Percentiles rank a stretch among this genome's conserved stretches.
Conservation (phyloP, 345 rosid genomes). For the Rhizophora mangle region DNA sequence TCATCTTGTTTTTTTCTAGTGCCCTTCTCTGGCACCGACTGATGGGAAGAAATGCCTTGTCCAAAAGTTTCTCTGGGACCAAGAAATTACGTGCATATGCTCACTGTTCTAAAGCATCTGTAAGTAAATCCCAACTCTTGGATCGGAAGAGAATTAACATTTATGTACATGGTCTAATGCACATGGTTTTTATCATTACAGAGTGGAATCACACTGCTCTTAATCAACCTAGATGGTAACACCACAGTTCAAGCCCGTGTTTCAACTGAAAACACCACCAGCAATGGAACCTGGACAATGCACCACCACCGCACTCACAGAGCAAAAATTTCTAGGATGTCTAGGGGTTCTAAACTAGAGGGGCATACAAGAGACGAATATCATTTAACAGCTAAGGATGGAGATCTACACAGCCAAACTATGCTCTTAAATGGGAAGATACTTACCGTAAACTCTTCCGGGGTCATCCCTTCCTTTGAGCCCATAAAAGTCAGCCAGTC, state of each 20-base stretch:
- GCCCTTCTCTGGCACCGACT: slow-evolving; percentile 52
- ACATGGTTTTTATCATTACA: slow-evolving; percentile 16
- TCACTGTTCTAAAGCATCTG: slow-evolving; percentile 40
- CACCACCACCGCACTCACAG: slow-evolving; percentile 16
- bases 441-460: slow-evolving; percentile 29
- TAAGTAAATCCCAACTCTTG: slow-evolving; percentile 13
- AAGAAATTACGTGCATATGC: slow-evolving; percentile 34
- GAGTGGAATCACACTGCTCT: slow-evolving; percentile 46
- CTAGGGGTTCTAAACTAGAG: slow-evolving; percentile 18
- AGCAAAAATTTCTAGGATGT: slow-evolving; percentile 26
- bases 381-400: slow-evolving; percentile 43
- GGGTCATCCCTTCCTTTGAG: slow-evolving; percentile 35
- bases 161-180: not conserved
- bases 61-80: slow-evolving; percentile 30
- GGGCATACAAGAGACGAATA: slow-evolving; percentile 36
- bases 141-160: not conserved
- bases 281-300: slow-evolving; percentile 11
- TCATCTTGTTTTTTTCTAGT: slow-evolving; percentile 16
- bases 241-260: slow-evolving; percentile 27
- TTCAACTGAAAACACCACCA: slow-evolving; percentile 22
- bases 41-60: slow-evolving; percentile 40
- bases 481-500: slow-evolving; percentile 21
- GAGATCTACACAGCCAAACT: slow-evolving; percentile 41
- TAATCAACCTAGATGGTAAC: slow-evolving; percentile 46
- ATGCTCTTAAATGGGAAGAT: slow-evolving; percentile 43